These are phyloP conservation scores for Nakazawaea ambrosiae DNA, from an alignment of 805 yeast genomes.

Conservation along the genomic window DNA sequence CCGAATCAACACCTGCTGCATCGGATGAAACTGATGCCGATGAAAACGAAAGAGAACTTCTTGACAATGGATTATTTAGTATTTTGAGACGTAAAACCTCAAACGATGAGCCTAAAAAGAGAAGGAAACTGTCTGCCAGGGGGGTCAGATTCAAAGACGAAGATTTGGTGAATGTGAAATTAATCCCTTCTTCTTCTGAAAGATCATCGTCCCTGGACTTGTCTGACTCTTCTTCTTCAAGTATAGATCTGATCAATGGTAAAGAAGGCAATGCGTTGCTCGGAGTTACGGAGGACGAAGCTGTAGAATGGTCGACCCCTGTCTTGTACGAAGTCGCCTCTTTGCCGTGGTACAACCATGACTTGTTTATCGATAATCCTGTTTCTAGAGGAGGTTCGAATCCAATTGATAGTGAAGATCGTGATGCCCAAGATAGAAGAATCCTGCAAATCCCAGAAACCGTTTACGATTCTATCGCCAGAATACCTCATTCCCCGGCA, in stretches of 20 bases:
- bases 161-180: constrained; percentile 4
- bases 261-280: constrained; percentile 2
- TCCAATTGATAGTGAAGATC: not conserved
- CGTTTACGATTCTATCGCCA: not conserved
- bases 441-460: not conserved
- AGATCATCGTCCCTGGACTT: not conserved
- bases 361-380: constrained; percentile 5
- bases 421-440: constrained; percentile 1
- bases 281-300: constrained; percentile 8
- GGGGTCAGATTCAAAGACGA: constrained; percentile 10
- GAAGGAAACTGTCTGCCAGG: constrained; percentile 3
- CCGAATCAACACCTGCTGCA: no score
- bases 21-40: not conserved
- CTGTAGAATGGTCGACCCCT: constrained; percentile 5
- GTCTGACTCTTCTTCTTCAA: no score
- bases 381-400: constrained; percentile 2
- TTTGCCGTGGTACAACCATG: constrained; percentile 5
- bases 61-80: constrained; percentile 3
- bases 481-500: constrained; percentile 4
- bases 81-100: constrained; percentile 3
- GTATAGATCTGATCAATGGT: not conserved
- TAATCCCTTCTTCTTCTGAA: constrained; percentile 1
- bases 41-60: not conserved
- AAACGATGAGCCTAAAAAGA: not conserved
- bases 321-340: not conserved